These are phyloP conservation scores for Neonothopanus nambi DNA, from an alignment of 1,284 basidiomycete species.

Conservation along the genomic window DNA sequence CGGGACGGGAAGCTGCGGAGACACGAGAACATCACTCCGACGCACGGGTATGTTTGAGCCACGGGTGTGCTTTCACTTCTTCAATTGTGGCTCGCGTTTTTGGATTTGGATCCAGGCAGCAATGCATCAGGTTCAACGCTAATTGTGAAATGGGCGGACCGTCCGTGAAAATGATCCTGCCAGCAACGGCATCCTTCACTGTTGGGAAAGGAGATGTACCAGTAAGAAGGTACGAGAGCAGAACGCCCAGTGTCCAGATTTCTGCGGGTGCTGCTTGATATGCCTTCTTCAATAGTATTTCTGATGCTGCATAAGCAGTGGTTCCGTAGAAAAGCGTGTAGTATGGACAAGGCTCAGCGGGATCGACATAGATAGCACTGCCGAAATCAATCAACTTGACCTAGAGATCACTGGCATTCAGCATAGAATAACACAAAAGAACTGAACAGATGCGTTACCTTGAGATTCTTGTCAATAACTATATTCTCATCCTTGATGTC, in stretches of 20 bases:
- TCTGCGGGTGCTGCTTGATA: slow-evolving; percentile 82
- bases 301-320: slow-evolving; percentile 77
- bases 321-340: slow-evolving; percentile 82
- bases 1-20: no score
- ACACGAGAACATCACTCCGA: neutral
- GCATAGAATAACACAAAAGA: neutral
- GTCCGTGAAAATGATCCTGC: slow-evolving; percentile 46
- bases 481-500: slow-evolving; percentile 96
- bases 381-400: slow-evolving; percentile 96
- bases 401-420: slow-evolving; percentile 38
- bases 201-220: slow-evolving; percentile 85
- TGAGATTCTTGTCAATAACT: slow-evolving; percentile 76
- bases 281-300: slow-evolving; percentile 75
- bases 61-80: slow-evolving; percentile 76
- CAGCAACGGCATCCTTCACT: slow-evolving; percentile 64
- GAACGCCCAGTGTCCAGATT: slow-evolving; percentile 90
- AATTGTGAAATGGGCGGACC: slow-evolving; percentile 37
- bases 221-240: slow-evolving; percentile 84
- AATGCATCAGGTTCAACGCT: slow-evolving; percentile 63
- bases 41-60: slow-evolving; percentile 46
- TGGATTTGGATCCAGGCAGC: slow-evolving; percentile 77
- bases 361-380: slow-evolving; percentile 79
- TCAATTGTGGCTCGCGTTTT: slow-evolving; percentile 65
- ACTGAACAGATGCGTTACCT: slow-evolving; percentile 41
- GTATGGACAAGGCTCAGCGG: slow-evolving; percentile 60